These are phyloP conservation scores for Phytophthora kernoviae DNA, from an alignment of 352 stramenopile genomes.

Conservation along the genomic window DNA sequence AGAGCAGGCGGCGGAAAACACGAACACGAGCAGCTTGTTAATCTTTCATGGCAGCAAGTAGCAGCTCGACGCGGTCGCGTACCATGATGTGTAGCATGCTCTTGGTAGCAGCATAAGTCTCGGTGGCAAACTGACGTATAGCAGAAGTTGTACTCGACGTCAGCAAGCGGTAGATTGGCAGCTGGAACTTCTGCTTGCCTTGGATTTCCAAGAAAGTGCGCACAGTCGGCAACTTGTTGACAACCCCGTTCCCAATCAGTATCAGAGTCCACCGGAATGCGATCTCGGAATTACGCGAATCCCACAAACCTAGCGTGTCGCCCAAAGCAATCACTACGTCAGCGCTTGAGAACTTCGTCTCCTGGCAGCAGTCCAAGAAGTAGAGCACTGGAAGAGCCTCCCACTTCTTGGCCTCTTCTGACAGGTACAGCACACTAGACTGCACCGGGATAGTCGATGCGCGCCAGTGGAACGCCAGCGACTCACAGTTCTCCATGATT, in stretches of 20 bases:
- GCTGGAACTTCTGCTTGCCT: slow-evolving; percentile 85
- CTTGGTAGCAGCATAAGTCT: slow-evolving; percentile 51
- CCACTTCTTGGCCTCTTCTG: slow-evolving; percentile 64
- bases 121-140: slow-evolving; percentile 47
- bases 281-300: slow-evolving; percentile 67
- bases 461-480: slow-evolving; percentile 66
- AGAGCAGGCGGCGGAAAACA: no score
- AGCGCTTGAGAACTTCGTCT: slow-evolving; percentile 42
- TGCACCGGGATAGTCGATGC: slow-evolving; percentile 57
- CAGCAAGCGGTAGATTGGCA: slow-evolving; percentile 71
- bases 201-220: slow-evolving; percentile 64
- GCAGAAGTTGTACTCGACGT: slow-evolving; percentile 42
- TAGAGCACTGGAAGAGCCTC: slow-evolving; percentile 64
- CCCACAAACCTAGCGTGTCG: slow-evolving; percentile 57
- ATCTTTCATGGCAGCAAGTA: slow-evolving; percentile 40
- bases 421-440: slow-evolving; percentile 66
- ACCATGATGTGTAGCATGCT: slow-evolving; percentile 80
- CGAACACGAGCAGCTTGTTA: slow-evolving; percentile 9
- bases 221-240: slow-evolving; percentile 51
- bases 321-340: slow-evolving; percentile 59
- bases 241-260: slow-evolving; percentile 67
- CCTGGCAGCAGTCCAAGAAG: slow-evolving; percentile 70
- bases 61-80: slow-evolving; percentile 61
- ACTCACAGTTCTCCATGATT: slow-evolving; percentile 74
- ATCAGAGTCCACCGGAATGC: slow-evolving; percentile 70